Evolutionary conservation across 257 asterid species (phyloP), one percentile per base, ranked within the genome.

Genomic region (Pogostemon cablin): DNA sequence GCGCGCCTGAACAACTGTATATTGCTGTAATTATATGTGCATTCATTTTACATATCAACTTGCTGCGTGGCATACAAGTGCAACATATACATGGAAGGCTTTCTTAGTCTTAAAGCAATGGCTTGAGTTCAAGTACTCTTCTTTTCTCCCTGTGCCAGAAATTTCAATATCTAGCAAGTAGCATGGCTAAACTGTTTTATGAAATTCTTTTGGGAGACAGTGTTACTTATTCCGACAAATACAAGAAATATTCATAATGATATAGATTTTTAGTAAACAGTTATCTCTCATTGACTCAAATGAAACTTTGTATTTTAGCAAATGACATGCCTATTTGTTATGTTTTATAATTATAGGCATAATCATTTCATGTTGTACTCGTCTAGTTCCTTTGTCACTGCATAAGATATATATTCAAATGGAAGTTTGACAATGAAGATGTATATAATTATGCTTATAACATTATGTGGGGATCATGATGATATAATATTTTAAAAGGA

Each of bases 71-170:
- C 77, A 59, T 72, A 69, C 70, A 63, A 74, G 53, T 66, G 79
- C 71, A 65, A 61, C 69, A 67, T 74, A 34, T 73, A 68, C 79
- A 74, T 17, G 77, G 49, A 80, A 53, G 71, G 74, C 67, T 75
- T 74, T 73, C 77, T 43, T 72, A 34, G 10, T 73, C 72, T 74
- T 62, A 67, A 66, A 71, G 78, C 72, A 44, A 50, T 77, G 75
- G 54, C 60, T 43, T 68, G 79, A 66, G 76, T 71, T 62, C 77
- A 72, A 74, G 60, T 74, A 72, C 64, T 41, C 41, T 68, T 75
- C 71, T 76, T 37, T 65, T 74, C 67, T 50, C 78, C 58, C 38
- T 71, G 68, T 72, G 72, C 80, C 41, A 55, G 70, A 79, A 69
- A 62, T 70, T 79, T 69, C 58, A 71, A 75, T 74, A 52, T 61